phyloP scores from a whole-genome alignment of 2,329 filamentous ascomycete genomes.

The Fusarium beomiforme region DNA sequence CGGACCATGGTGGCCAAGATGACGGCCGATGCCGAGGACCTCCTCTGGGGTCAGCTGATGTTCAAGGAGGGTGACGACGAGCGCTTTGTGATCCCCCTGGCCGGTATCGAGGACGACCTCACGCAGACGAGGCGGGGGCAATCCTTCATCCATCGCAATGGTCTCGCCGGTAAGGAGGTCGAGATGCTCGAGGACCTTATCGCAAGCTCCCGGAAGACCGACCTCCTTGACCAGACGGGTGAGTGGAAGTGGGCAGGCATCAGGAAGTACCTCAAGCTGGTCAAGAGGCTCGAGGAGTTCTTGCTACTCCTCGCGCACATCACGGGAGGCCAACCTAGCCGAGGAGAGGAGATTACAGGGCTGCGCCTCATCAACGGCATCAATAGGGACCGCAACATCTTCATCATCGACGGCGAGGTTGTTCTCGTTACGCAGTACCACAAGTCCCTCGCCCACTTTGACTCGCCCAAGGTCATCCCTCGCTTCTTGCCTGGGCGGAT shows the following conservation, averaged over 20 bases:
- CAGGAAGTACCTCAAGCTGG: not conserved
- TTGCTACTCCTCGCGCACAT: not conserved
- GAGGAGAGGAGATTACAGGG: not conserved
- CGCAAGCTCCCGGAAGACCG: not conserved
- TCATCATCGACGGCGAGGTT: not conserved
- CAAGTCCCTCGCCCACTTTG: not conserved
- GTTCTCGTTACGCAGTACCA: not conserved
- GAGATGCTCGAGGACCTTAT: not conserved
- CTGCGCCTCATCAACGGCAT: not conserved
- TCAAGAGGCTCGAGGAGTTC: not conserved
- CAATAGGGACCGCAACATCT: not conserved
- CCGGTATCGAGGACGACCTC: too few relatives aligned
- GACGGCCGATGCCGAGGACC: too few relatives aligned
- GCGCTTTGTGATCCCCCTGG: too few relatives aligned
- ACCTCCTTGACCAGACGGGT: not conserved
- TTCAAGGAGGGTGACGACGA: too few relatives aligned
- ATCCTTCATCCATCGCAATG: too few relatives aligned
- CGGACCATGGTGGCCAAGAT: too few relatives aligned
- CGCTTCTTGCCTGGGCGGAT: not conserved
- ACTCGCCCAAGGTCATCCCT: not conserved
- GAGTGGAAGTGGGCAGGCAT: not conserved
- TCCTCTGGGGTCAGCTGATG: too few relatives aligned
- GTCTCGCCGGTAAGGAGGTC: too few relatives aligned
- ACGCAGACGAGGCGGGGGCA: too few relatives aligned
- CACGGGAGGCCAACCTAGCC: not conserved